Conservation (phyloP, 768 basidiomycete species). For the Termitomyces bulborhizus region DNA sequence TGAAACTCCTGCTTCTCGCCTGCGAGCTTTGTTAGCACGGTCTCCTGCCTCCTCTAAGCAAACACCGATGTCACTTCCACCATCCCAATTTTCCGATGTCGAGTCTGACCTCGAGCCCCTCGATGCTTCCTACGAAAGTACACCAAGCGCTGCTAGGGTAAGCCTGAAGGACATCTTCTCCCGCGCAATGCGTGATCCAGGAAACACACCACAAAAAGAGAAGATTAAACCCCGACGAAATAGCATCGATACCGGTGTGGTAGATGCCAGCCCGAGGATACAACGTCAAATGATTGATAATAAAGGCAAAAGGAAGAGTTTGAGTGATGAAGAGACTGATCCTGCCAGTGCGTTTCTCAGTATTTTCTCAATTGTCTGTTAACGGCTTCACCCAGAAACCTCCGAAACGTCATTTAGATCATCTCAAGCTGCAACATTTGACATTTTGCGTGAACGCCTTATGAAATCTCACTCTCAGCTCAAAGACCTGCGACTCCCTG, state of each 20-base stretch:
- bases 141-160: slow-evolving; percentile 47
- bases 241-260: slow-evolving; percentile 56
- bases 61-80: slow-evolving; percentile 19
- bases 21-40: slow-evolving; percentile 56
- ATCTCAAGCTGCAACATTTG: slow-evolving; percentile 40
- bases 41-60: slow-evolving; percentile 31
- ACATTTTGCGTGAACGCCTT: slow-evolving; percentile 42
- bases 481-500: slow-evolving; percentile 26
- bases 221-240: slow-evolving; percentile 38
- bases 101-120: slow-evolving; percentile 57
- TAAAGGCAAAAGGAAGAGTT: slow-evolving; percentile 49
- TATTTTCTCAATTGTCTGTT: slow-evolving; percentile 6
- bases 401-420: slow-evolving; percentile 31
- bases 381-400: slow-evolving; percentile 12
- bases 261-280: slow-evolving; percentile 47
- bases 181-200: slow-evolving; percentile 57
- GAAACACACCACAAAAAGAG: slow-evolving; percentile 55
- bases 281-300: slow-evolving; percentile 31
- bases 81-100: slow-evolving; percentile 35
- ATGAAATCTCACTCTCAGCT: slow-evolving; percentile 28
- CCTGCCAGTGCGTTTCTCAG: slow-evolving; percentile 36
- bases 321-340: slow-evolving; percentile 65
- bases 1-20: slow-evolving; percentile 52
- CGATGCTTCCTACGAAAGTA: slow-evolving; percentile 24
- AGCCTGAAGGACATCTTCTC: slow-evolving; percentile 63